Percentiles rank a stretch among this genome's conserved stretches.
Evolutionary conservation across 2,329 filamentous ascomycete species (phyloP).

Genomic region (Ophiocordyceps sinensis): DNA sequence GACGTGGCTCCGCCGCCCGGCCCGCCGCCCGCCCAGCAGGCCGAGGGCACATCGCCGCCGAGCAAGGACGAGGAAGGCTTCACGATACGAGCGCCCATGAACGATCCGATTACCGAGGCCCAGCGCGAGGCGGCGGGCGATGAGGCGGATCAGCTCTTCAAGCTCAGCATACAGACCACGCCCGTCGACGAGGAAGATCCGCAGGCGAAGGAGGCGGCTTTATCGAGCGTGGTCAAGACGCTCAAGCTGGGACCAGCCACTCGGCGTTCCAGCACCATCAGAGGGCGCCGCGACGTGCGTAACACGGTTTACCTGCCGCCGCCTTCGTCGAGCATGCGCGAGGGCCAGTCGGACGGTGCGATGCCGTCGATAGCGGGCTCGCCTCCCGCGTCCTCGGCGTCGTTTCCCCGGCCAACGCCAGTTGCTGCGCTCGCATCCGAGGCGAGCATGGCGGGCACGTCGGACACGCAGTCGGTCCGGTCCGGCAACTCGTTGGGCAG

Average conservation of each 20-base stretch:
- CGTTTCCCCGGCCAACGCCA: constrained; percentile 26
- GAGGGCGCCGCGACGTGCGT: constrained; percentile 79
- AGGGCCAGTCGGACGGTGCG: constrained; percentile 17
- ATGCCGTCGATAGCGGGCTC: constrained; percentile 3
- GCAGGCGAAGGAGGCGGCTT: constrained; percentile 55
- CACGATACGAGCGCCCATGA: constrained; percentile 49
- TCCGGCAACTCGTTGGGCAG: constrained; percentile 71
- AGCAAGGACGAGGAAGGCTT: constrained; percentile 60
- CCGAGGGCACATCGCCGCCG: constrained; percentile 20
- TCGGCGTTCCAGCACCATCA: constrained; percentile 59
- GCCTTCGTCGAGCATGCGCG: constrained; percentile 13
- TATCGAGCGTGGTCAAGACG: constrained; percentile 63
- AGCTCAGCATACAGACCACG: constrained; percentile 64
- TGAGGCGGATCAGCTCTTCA: constrained; percentile 54
- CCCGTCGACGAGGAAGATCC: constrained; percentile 68
- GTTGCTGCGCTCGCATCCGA: constrained; percentile 48
- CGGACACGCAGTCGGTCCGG: constrained; percentile 82
- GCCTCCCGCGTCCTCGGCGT: constrained; percentile 4
- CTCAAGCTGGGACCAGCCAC: constrained; percentile 52
- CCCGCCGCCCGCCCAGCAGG: constrained; percentile 31
- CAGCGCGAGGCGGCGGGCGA: constrained; percentile 46
- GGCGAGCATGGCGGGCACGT: constrained; percentile 41
- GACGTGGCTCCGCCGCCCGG: constrained; percentile 37
- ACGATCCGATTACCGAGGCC: constrained; percentile 57
- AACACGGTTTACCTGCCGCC: constrained; percentile 74